These are phyloP conservation scores for Fusarium compactum DNA, from an alignment of 2,329 filamentous ascomycete genomes.

Conservation along the genomic window DNA sequence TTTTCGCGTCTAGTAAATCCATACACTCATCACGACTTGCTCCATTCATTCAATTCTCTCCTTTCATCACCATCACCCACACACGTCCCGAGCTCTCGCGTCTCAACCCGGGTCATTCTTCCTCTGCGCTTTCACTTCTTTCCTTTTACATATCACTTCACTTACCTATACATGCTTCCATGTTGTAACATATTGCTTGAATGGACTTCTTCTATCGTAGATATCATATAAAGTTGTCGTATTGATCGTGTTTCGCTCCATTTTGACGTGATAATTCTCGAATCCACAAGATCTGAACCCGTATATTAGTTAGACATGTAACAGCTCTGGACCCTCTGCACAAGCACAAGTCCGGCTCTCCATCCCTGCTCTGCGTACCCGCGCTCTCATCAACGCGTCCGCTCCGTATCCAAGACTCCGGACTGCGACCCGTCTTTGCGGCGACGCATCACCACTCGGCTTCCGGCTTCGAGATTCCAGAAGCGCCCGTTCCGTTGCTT, in stretches of 20 bases:
- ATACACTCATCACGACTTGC: background rate
- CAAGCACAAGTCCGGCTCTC: background rate
- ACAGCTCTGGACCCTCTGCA: background rate
- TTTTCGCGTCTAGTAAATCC: conserved; percentile 7
- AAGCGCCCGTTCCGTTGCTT: conserved; percentile 18
- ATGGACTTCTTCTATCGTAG: background rate
- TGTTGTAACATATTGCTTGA: background rate
- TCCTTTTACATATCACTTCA: conserved; percentile 37
- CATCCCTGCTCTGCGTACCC: conserved; percentile 4
- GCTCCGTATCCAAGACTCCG: conserved; percentile 21
- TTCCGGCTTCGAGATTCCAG: conserved; percentile 14
- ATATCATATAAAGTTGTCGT: background rate
- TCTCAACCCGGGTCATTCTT: conserved; percentile 30
- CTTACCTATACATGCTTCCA: background rate
- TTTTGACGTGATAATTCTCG: background rate
- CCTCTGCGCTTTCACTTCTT: conserved; percentile 27
- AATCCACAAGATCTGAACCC: background rate
- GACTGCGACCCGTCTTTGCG: conserved; percentile 17
- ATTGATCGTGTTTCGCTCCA: background rate
- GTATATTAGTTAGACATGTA: background rate
- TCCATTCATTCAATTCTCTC: background rate
- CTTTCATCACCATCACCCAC: conserved; percentile 3
- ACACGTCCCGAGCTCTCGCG: background rate
- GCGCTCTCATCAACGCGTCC: conserved; percentile 25
- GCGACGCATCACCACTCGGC: conserved; percentile 13